A percentile compares a stretch with the other conserved stretches of the same genome.
These are phyloP conservation scores for Apocynum venetum DNA, from an alignment of 257 asterid genomes.

Conservation along the genomic window DNA sequence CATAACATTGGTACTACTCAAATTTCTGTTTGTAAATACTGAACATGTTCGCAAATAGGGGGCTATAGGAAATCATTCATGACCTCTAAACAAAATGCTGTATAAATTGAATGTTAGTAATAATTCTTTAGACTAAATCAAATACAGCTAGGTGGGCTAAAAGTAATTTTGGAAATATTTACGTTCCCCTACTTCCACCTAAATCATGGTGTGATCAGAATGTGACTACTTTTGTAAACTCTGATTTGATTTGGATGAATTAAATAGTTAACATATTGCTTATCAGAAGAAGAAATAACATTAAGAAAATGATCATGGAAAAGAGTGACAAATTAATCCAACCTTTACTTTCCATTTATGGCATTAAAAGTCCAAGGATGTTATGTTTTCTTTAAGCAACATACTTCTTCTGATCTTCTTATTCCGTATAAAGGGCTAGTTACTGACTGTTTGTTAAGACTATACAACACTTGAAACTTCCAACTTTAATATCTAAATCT, in stretches of 20 bases:
- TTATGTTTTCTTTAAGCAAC: constrained; percentile 18
- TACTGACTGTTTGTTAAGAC: constrained; percentile 22
- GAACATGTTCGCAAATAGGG: not conserved
- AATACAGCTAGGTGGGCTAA: too few relatives aligned
- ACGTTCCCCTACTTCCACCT: too few relatives aligned
- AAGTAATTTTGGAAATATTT: too few relatives aligned
- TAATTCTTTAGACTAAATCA: too few relatives aligned
- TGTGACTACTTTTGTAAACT: too few relatives aligned
- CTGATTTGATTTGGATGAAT: too few relatives aligned
- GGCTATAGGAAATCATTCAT: not conserved
- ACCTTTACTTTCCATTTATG: constrained; percentile 36
- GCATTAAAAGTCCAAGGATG: constrained; percentile 19
- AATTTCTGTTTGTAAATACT: not conserved
- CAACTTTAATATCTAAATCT: constrained; percentile 19
- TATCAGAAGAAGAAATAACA: too few relatives aligned
- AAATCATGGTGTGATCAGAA: too few relatives aligned
- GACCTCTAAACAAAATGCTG: too few relatives aligned
- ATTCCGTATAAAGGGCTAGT: constrained; percentile 9
- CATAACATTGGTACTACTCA: not conserved
- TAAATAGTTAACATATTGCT: too few relatives aligned
- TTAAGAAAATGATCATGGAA: constrained; percentile 29
- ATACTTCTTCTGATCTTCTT: constrained; percentile 4
- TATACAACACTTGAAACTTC: constrained; percentile 9
- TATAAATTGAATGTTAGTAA: too few relatives aligned
- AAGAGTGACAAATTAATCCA: constrained; percentile 27